Conservation (phyloP, 1,284 basidiomycete genomes). For the Trametes hirsuta region DNA sequence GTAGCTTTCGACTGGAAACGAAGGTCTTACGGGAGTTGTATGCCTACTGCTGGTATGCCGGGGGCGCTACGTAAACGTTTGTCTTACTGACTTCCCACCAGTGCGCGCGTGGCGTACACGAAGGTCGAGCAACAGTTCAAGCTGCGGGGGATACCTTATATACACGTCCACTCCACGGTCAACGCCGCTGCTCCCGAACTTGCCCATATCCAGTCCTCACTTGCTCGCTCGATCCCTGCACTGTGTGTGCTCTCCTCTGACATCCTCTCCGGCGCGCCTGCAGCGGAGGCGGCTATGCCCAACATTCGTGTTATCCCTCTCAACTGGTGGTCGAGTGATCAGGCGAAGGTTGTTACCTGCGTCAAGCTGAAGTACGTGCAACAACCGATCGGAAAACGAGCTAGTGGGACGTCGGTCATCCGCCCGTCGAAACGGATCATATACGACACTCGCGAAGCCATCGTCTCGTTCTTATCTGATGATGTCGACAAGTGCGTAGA, state of each 20-base stretch:
- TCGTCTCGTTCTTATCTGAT: constrained; percentile 85
- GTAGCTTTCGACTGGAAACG: constrained; percentile 69
- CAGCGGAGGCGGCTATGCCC: constrained; percentile 88
- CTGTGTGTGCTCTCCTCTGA: constrained; percentile 82
- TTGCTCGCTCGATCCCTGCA: constrained; percentile 76
- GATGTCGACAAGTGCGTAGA: constrained; percentile 87
- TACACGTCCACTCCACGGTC: constrained; percentile 67
- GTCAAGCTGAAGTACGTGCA: constrained; percentile 89
- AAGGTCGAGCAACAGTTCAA: constrained; percentile 90
- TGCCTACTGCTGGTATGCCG: constrained; percentile 74
- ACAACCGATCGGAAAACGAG: constrained; percentile 75
- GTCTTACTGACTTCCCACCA: constrained; percentile 34
- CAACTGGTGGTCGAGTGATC: constrained; percentile 88
- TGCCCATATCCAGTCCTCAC: constrained; percentile 63
- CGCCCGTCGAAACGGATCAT: constrained; percentile 82
- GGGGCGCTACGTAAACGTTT: background rate
- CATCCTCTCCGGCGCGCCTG: constrained; percentile 79
- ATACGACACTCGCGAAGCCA: constrained; percentile 82
- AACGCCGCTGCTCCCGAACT: constrained; percentile 49
- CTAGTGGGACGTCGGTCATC: constrained; percentile 64
- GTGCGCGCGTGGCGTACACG: constrained; percentile 88
- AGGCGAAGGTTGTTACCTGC: constrained; percentile 76
- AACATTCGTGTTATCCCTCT: constrained; percentile 88
- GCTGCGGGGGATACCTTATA: constrained; percentile 77
- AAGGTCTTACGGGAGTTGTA: constrained; percentile 75